phyloP scores from a whole-genome alignment of 2,329 filamentous ascomycete genomes.

The Cytospora piceicola region DNA sequence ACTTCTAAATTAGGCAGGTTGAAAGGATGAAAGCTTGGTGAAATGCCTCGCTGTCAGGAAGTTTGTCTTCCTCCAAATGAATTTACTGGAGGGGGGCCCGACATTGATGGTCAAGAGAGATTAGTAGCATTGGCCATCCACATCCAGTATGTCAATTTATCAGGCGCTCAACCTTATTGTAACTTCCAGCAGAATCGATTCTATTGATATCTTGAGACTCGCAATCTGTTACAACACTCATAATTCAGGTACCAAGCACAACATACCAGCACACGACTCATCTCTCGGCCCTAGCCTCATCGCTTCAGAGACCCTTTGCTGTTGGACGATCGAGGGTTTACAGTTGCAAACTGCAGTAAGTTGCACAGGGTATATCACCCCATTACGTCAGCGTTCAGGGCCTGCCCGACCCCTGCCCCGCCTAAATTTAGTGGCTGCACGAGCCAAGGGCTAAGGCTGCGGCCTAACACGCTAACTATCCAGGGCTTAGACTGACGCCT shows the following conservation, averaged over 20 bases:
- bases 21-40: not conserved
- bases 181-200: not conserved
- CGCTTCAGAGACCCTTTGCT: not conserved
- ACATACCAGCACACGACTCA: not conserved
- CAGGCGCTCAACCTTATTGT: not conserved
- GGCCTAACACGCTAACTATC: not conserved
- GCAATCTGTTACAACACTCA: not conserved
- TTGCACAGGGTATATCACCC: not conserved
- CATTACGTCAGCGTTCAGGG: not conserved
- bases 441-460: not conserved
- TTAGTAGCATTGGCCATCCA: conserved; percentile 20
- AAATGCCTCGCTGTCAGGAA: conserved; percentile 3
- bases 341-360: not conserved
- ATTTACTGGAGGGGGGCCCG: conserved; percentile 3
- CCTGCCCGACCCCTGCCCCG: not conserved
- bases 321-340: too few species aligned
- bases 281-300: not conserved
- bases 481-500: not conserved
- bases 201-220: not conserved
- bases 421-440: conserved; percentile 3
- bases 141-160: not conserved
- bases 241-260: not conserved
- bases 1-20: not conserved
- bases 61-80: conserved; percentile 11
- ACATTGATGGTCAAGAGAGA: conserved; percentile 17